Percentiles rank a stretch among this genome's conserved stretches.
These are phyloP conservation scores for Leishmania tarentolae DNA, from an alignment of 208 protist species.

Conservation along the genomic window DNA sequence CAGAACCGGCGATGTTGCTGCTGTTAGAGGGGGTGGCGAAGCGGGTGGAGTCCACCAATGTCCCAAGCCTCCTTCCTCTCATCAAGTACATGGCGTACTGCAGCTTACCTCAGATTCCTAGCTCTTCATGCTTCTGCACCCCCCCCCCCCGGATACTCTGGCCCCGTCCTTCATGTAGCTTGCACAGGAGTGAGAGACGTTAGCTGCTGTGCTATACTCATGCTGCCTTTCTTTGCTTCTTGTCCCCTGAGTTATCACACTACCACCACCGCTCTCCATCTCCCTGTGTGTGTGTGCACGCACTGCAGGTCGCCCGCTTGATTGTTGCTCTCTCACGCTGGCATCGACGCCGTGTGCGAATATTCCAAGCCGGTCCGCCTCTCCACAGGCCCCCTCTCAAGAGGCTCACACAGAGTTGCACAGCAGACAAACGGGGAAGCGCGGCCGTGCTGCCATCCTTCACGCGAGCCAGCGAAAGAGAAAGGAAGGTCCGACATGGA, in stretches of 20 bases:
- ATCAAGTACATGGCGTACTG: not conserved
- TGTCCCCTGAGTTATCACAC: not conserved
- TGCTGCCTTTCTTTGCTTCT: not conserved
- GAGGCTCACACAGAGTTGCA: not conserved
- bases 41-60: not conserved
- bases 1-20: not conserved
- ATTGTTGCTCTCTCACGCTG: not conserved
- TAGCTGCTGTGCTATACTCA: not conserved
- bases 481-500: not conserved
- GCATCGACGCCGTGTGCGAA: not conserved
- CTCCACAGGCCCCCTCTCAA: not conserved
- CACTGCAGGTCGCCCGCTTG: not conserved
- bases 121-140: not conserved
- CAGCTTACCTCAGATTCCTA: not conserved
- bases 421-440: not conserved
- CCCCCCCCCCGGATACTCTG: not conserved
- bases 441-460: not conserved
- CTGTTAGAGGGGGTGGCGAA: not conserved
- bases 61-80: not conserved
- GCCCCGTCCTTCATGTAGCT: not conserved
- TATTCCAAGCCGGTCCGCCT: not conserved
- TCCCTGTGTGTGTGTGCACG: not conserved
- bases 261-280: not conserved
- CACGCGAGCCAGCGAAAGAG: not conserved
- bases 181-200: not conserved